Evolutionary conservation across 2,329 filamentous ascomycete species (phyloP).

Genomic region (Talaromyces sp.): DNA sequence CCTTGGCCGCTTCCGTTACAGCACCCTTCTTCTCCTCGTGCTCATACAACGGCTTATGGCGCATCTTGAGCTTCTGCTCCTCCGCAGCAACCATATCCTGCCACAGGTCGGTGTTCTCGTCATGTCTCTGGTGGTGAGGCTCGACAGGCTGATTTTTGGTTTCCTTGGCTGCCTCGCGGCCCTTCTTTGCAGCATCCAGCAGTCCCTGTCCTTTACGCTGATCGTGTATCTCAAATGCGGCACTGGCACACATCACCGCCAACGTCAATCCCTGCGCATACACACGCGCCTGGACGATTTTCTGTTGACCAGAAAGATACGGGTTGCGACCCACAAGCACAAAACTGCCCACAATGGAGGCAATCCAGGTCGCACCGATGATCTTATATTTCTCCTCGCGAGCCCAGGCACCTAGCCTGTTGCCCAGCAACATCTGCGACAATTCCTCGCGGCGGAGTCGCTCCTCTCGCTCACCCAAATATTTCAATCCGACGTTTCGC

Average conservation of each 20-base stretch:
- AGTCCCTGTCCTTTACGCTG: slow-evolving; percentile 62
- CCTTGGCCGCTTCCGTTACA: slow-evolving; percentile 20
- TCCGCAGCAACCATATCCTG: slow-evolving; percentile 54
- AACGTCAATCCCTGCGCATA: slow-evolving; percentile 89
- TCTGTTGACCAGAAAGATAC: slow-evolving; percentile 71
- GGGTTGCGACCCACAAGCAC: slow-evolving; percentile 72
- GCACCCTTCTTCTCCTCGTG: slow-evolving; percentile 24
- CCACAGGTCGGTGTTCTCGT: slow-evolving; percentile 83
- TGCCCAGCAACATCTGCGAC: slow-evolving; percentile 52
- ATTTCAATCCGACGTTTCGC: slow-evolving; percentile 64
- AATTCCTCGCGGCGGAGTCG: slow-evolving; percentile 55
- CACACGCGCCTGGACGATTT: slow-evolving; percentile 89
- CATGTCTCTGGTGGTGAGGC: slow-evolving; percentile 82
- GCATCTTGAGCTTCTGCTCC: slow-evolving; percentile 43
- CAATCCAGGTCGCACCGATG: slow-evolving; percentile 76
- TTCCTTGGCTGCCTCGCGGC: slow-evolving; percentile 67
- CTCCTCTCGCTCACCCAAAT: slow-evolving; percentile 60
- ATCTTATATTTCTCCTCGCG: slow-evolving; percentile 80
- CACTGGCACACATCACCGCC: slow-evolving; percentile 75
- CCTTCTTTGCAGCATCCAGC: slow-evolving; percentile 60
- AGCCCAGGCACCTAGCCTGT: slow-evolving; percentile 69
- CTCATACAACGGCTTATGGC: slow-evolving; percentile 37
- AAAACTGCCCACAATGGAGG: slow-evolving; percentile 71
- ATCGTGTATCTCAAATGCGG: slow-evolving; percentile 78
- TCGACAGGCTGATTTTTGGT: slow-evolving; percentile 58